Evolutionary conservation across 371 early-diverging fungal species (phyloP).

Genomic region (Nematocida sp.): DNA sequence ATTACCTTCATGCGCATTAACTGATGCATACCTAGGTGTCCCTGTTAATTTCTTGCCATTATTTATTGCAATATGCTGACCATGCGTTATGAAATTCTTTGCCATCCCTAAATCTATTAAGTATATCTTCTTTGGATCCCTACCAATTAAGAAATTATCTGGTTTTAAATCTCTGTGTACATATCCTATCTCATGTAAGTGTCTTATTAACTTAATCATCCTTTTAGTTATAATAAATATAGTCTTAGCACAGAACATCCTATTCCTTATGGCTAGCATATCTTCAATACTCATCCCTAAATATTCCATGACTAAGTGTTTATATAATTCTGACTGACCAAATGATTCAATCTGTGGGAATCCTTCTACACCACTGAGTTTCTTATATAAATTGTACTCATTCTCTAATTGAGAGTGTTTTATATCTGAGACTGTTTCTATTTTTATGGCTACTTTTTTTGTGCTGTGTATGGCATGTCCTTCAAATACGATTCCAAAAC

Average conservation of each 20-base stretch:
- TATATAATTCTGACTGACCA: slow-evolving; percentile 44
- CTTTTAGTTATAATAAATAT: slow-evolving; percentile 69
- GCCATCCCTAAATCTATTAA: slow-evolving; percentile 98
- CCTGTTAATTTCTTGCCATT: slow-evolving; percentile 96
- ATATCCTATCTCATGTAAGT: slow-evolving; percentile 75
- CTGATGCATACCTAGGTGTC: slow-evolving; percentile 95
- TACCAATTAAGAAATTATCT: slow-evolving; percentile 75
- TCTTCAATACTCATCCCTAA: slow-evolving; percentile 58
- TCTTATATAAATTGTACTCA: slow-evolving; percentile 59
- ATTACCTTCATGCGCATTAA: slow-evolving; percentile 93
- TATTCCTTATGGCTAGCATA: slow-evolving; percentile 55
- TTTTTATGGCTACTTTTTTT: slow-evolving; percentile 81
- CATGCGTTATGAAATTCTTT: slow-evolving; percentile 91
- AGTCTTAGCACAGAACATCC: slow-evolving; percentile 58
- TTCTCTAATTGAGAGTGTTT: slow-evolving; percentile 60
- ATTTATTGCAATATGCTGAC: slow-evolving; percentile 89
- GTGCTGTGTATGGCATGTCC: slow-evolving; percentile 77
- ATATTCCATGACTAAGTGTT: slow-evolving; percentile 64
- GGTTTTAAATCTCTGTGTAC: slow-evolving; percentile 79
- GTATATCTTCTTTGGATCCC: slow-evolving; percentile 78
- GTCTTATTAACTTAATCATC: slow-evolving; percentile 70
- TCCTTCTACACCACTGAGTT: slow-evolving; percentile 51
- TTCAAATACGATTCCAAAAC: slow-evolving; percentile 82
- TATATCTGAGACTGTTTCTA: slow-evolving; percentile 40
- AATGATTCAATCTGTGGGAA: slow-evolving; percentile 60